Percentiles rank a stretch among this genome's conserved stretches.
Conservation (phyloP, 208 protist genomes). For the Lotmaria passim region DNA sequence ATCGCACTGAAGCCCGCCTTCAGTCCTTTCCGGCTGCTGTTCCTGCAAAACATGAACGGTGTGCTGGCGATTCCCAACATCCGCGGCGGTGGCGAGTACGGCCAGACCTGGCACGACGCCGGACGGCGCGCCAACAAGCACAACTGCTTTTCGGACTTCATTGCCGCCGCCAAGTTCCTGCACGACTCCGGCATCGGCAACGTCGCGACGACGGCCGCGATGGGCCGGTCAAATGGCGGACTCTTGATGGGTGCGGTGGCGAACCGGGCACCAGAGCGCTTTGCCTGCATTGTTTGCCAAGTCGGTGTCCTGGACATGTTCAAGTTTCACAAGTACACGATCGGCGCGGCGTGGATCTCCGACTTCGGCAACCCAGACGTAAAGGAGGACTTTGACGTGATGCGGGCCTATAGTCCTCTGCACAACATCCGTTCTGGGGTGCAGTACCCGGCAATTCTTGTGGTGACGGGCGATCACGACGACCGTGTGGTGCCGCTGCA, state of each 20-base stretch:
- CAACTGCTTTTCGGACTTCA: slow-evolving; percentile 92
- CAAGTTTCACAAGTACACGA: slow-evolving; percentile 96
- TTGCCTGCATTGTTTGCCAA: slow-evolving; percentile 81
- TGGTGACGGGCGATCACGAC: slow-evolving; percentile 95
- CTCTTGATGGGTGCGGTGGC: slow-evolving; percentile 90
- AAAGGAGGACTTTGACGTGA: slow-evolving; percentile 89
- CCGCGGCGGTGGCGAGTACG: slow-evolving; percentile 95
- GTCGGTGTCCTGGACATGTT: slow-evolving; percentile 96
- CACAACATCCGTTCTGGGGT: slow-evolving; percentile 87
- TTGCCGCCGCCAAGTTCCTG: slow-evolving; percentile 74
- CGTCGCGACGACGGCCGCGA: slow-evolving; percentile 83
- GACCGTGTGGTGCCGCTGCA: slow-evolving; percentile 95
- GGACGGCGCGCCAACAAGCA: slow-evolving; percentile 81
- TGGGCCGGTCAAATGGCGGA: slow-evolving; percentile 95
- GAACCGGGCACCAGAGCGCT: slow-evolving; percentile 91
- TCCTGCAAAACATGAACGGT: slow-evolving; percentile 81
- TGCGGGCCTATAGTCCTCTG: slow-evolving; percentile 94
- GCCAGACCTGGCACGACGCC: slow-evolving; percentile 92
- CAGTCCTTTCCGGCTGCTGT: slow-evolving; percentile 70
- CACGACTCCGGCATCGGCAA: slow-evolving; percentile 76
- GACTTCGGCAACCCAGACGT: slow-evolving; percentile 94
- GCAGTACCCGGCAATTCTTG: slow-evolving; percentile 91
- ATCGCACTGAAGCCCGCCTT: slow-evolving; percentile 91
- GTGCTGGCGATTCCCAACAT: slow-evolving; percentile 94
- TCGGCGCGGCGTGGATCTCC: slow-evolving; percentile 92